A percentile compares a stretch with the other conserved stretches of the same genome.
phyloP scores from a whole-genome alignment of 495 filamentous ascomycete species.

The Daldinia caldariorum region DNA sequence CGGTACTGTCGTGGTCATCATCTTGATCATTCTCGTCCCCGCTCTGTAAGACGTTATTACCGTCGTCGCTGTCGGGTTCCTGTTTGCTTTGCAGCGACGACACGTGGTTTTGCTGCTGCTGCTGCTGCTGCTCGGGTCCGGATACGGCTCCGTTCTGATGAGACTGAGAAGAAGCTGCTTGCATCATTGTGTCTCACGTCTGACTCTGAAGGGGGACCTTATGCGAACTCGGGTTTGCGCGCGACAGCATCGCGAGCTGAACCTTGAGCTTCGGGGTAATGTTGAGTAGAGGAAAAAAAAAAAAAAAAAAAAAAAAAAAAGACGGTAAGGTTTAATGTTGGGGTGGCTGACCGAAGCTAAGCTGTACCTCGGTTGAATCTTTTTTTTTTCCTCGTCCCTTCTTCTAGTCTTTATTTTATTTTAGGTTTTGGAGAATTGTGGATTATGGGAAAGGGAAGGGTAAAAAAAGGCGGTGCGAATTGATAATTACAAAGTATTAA shows the following conservation, averaged over 20 bases:
- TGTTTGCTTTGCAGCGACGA: slow-evolving; percentile 34
- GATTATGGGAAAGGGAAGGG: slow-evolving; percentile 18
- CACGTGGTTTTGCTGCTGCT: slow-evolving; percentile 32
- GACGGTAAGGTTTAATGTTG: slow-evolving; percentile 10
- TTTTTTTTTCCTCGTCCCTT: slow-evolving; percentile 6
- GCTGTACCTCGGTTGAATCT: slow-evolving; percentile 32
- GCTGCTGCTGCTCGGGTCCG: slow-evolving; percentile 12
- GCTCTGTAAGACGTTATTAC: slow-evolving; percentile 43
- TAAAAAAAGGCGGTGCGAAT: not conserved
- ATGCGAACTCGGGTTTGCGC: slow-evolving; percentile 39
- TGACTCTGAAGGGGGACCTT: slow-evolving; percentile 23
- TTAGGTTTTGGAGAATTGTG: slow-evolving; percentile 31
- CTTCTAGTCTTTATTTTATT: not conserved
- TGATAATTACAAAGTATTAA: not conserved
- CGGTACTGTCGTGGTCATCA: slow-evolving; percentile 52
- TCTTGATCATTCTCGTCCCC: slow-evolving; percentile 53
- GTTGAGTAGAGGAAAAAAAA: slow-evolving; percentile 49
- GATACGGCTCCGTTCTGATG: slow-evolving; percentile 34
- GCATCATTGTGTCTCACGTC: slow-evolving; percentile 37
- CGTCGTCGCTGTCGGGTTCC: slow-evolving; percentile 48
- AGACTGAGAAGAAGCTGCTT: slow-evolving; percentile 16
- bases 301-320: not conserved
- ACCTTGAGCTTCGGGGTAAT: slow-evolving; percentile 55
- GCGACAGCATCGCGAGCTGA: slow-evolving; percentile 39
- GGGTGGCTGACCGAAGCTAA: slow-evolving; percentile 11